These are phyloP conservation scores for Phylloporus scabripes DNA, from an alignment of 768 basidiomycete genomes.

Conservation along the genomic window DNA sequence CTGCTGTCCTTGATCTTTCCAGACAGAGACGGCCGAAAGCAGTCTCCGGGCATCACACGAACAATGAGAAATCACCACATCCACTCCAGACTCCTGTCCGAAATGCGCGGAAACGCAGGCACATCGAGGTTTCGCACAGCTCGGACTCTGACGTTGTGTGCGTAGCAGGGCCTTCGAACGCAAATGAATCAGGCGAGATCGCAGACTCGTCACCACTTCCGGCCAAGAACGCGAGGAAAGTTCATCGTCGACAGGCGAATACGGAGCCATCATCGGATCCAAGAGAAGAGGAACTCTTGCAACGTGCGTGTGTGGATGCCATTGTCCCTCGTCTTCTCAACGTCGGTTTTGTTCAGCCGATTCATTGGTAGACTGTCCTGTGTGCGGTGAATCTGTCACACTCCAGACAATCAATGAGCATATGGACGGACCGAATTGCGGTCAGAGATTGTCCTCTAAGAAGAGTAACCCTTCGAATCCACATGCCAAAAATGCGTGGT, in stretches of 20 bases:
- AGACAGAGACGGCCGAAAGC: slow-evolving; percentile 26
- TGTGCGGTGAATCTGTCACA: slow-evolving; percentile 47
- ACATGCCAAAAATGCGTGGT: slow-evolving; percentile 37
- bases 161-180: slow-evolving; percentile 28
- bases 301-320: slow-evolving; percentile 13
- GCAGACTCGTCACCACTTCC: slow-evolving; percentile 20
- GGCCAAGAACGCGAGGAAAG: slow-evolving; percentile 18
- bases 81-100: slow-evolving; percentile 11
- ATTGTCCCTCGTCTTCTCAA: neutral
- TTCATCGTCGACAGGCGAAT: slow-evolving; percentile 6
- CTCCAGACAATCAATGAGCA: slow-evolving; percentile 54
- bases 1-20: slow-evolving; percentile 40
- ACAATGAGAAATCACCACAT: slow-evolving; percentile 14
- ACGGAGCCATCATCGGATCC: slow-evolving; percentile 29
- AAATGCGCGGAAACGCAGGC: slow-evolving; percentile 36
- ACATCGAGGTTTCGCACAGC: slow-evolving; percentile 11
- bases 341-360: slow-evolving; percentile 24
- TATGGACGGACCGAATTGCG: slow-evolving; percentile 53
- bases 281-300: slow-evolving; percentile 25
- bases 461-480: slow-evolving; percentile 20
- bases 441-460: slow-evolving; percentile 19
- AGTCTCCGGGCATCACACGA: slow-evolving; percentile 5
- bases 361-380: slow-evolving; percentile 50
- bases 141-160: slow-evolving; percentile 28
- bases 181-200: slow-evolving; percentile 20